phyloP scores from a whole-genome alignment of 306 rosid genomes.

The Dicorynia guianensis region DNA sequence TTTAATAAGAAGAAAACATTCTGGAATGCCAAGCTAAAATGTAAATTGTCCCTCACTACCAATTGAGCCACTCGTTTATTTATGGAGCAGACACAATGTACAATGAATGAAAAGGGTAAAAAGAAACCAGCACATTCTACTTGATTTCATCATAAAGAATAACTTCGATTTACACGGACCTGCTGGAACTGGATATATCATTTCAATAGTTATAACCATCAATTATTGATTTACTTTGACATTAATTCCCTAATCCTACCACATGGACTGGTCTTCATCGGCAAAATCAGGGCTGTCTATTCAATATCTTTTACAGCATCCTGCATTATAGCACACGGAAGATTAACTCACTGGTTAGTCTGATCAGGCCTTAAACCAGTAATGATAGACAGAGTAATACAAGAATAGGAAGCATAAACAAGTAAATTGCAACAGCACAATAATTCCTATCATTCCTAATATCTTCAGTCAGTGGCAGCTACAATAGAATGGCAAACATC shows the following conservation, averaged over 20 bases:
- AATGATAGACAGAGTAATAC: slow-evolving; percentile 9
- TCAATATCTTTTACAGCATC: slow-evolving; percentile 61
- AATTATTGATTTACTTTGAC: slow-evolving; percentile 36
- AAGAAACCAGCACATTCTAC: slow-evolving; percentile 36
- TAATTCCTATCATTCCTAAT: background rate
- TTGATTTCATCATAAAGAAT: slow-evolving; percentile 35
- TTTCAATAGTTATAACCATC: background rate
- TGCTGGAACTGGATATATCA: slow-evolving; percentile 26
- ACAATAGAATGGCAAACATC: no score
- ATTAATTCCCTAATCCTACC: slow-evolving; percentile 11
- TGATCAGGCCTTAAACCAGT: slow-evolving; percentile 8
- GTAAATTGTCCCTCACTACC: background rate
- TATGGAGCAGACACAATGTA: slow-evolving; percentile 18
- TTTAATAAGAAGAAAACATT: background rate
- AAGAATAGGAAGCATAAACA: slow-evolving; percentile 20
- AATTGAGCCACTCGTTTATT: slow-evolving; percentile 5
- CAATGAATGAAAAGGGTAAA: slow-evolving; percentile 30
- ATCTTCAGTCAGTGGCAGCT: no score
- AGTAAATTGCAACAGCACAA: slow-evolving; percentile 5
- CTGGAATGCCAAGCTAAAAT: background rate
- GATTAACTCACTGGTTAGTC: background rate
- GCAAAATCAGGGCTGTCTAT: slow-evolving; percentile 42
- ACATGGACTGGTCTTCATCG: slow-evolving; percentile 33
- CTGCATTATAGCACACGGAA: slow-evolving; percentile 41
- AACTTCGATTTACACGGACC: slow-evolving; percentile 41